phyloP scores from a whole-genome alignment of 257 asterid genomes.

The Scutellaria barbata region DNA sequence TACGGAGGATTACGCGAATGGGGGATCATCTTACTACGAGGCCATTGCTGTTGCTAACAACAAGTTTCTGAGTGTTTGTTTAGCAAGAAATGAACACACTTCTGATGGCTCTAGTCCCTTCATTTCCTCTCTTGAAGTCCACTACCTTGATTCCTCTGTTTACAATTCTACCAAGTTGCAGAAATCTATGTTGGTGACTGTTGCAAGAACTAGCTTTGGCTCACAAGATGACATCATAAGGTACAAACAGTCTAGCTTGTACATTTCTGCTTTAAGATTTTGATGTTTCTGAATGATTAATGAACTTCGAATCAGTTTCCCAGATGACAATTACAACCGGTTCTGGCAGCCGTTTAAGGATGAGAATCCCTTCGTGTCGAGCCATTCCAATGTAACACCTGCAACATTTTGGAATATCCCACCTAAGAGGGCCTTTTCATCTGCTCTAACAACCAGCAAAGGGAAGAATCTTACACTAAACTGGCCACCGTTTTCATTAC shows the following conservation, averaged over 20 bases:
- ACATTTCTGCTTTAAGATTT: background rate
- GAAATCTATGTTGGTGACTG: slow-evolving; percentile 53
- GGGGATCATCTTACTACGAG: slow-evolving; percentile 74
- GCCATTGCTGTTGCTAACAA: slow-evolving; percentile 61
- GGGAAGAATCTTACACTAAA: slow-evolving; percentile 57
- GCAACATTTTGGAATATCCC: slow-evolving; percentile 78
- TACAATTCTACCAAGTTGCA: slow-evolving; percentile 72
- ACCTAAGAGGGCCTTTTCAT: slow-evolving; percentile 58
- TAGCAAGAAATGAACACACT: slow-evolving; percentile 73
- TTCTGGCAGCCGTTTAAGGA: slow-evolving; percentile 69
- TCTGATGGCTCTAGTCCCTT: slow-evolving; percentile 58
- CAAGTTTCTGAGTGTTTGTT: slow-evolving; percentile 58
- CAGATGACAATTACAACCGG: slow-evolving; percentile 80
- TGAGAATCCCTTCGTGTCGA: slow-evolving; percentile 51
- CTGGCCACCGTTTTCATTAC: slow-evolving; percentile 80
- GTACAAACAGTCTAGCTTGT: slow-evolving; percentile 41
- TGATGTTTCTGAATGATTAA: slow-evolving; percentile 12
- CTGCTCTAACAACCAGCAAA: slow-evolving; percentile 73
- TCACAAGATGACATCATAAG: slow-evolving; percentile 51
- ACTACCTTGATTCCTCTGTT: slow-evolving; percentile 53
- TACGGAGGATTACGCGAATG: slow-evolving; percentile 62
- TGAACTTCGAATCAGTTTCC: slow-evolving; percentile 56
- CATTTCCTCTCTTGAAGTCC: slow-evolving; percentile 76
- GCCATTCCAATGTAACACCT: slow-evolving; percentile 57
- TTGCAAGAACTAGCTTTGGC: slow-evolving; percentile 71